phyloP scores from a whole-genome alignment of 2,329 filamentous ascomycete species.

The Pestalotiopsis sp. region DNA sequence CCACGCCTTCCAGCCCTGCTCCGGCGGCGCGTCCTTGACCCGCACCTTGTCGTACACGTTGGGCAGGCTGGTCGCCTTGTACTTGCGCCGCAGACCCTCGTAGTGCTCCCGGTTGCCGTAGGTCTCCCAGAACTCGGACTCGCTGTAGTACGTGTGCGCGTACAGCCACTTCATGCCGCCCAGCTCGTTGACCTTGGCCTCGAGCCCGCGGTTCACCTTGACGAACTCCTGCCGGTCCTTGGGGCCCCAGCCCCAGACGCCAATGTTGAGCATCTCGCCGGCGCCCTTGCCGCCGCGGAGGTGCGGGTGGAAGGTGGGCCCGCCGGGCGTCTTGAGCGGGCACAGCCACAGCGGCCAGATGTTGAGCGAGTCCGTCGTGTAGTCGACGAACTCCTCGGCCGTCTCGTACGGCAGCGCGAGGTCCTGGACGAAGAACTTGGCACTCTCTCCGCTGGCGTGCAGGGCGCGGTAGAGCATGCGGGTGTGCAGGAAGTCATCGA shows the following conservation, averaged over 20 bases:
- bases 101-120: conserved; percentile 65
- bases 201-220: conserved; percentile 69
- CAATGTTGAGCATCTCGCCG: conserved; percentile 60
- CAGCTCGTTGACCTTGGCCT: conserved; percentile 68
- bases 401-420: conserved; percentile 59
- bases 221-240: conserved; percentile 62
- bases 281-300: conserved; percentile 34
- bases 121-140: conserved; percentile 69
- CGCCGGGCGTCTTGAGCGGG: conserved; percentile 50
- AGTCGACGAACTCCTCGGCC: conserved; percentile 57
- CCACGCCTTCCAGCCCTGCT: conserved; percentile 43
- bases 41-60: conserved; percentile 73
- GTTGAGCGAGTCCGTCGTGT: conserved; percentile 49
- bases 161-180: conserved; percentile 88
- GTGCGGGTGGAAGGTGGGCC: conserved; percentile 60
- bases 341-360: conserved; percentile 67
- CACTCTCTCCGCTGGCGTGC: conserved; percentile 67
- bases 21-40: conserved; percentile 50
- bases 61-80: conserved; percentile 63
- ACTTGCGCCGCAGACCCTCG: conserved; percentile 63
- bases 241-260: conserved; percentile 81
- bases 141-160: conserved; percentile 81
- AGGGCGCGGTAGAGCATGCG: conserved; percentile 75
- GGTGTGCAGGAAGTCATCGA: conserved; percentile 75
- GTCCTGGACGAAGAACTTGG: conserved; percentile 71